phyloP scores from a whole-genome alignment of 225 moss, liverwort and hornwort species.

The Polytrichum formosum region DNA sequence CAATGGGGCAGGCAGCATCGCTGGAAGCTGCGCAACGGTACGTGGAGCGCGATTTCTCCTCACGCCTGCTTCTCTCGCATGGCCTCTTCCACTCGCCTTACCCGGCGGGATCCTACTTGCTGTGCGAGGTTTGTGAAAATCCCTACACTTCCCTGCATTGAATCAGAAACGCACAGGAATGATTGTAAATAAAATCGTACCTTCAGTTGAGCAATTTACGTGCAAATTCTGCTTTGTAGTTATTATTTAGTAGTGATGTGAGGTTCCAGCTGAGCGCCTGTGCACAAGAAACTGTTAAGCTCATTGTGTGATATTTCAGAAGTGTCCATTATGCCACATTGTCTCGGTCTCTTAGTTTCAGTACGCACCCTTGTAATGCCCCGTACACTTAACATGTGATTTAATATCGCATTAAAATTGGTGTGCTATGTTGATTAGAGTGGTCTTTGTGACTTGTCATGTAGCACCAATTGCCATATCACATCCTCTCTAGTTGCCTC shows the following conservation, averaged over 20 bases:
- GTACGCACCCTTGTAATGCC: background rate
- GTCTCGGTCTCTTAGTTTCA: background rate
- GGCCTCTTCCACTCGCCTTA: conserved; percentile 63
- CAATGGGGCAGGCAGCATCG: conserved; percentile 45
- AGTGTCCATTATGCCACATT: background rate
- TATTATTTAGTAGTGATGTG: background rate
- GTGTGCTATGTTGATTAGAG: too few species aligned
- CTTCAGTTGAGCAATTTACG: background rate
- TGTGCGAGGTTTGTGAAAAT: conserved; percentile 52
- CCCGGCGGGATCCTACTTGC: conserved; percentile 46
- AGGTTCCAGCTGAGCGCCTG: background rate
- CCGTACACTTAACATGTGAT: too few species aligned
- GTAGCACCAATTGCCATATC: too few species aligned
- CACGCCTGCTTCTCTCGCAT: conserved; percentile 68
- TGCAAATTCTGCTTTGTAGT: background rate
- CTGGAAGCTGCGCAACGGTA: conserved; percentile 39
- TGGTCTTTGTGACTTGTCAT: too few species aligned
- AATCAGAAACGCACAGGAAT: too few species aligned
- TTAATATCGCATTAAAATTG: too few species aligned
- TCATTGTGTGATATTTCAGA: background rate
- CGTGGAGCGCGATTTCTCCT: conserved; percentile 55
- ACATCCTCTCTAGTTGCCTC: too few species aligned
- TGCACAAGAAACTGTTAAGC: too few species aligned
- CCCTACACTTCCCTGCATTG: too few species aligned
- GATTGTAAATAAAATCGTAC: background rate